Conservation (phyloP, 768 basidiomycete species). For the Rhodosporidiobolus sp. region DNA sequence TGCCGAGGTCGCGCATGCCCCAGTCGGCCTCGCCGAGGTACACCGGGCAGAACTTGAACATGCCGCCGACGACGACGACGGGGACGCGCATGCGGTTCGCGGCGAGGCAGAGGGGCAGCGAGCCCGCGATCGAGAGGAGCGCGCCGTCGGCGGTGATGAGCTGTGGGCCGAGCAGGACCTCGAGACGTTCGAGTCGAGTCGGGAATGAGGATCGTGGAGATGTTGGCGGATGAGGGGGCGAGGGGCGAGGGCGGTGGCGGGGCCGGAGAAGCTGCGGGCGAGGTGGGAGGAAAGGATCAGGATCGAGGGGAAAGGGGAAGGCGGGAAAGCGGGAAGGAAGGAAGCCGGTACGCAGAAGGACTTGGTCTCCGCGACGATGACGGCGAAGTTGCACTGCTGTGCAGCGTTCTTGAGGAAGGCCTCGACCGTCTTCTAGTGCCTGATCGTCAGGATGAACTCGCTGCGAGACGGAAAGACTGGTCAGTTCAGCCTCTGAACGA, state of each 20-base stretch:
- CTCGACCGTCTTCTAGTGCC: conserved; percentile 90
- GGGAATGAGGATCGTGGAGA: conserved; percentile 91
- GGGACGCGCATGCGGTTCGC: conserved; percentile 72
- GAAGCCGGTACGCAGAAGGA: conserved; percentile 66
- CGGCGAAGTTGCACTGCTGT: conserved; percentile 85
- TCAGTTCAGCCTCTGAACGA: not conserved
- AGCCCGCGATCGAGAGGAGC: conserved; percentile 76
- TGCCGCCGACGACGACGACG: conserved; percentile 80
- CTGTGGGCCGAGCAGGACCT: conserved; percentile 90
- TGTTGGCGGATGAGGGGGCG: conserved; percentile 72
- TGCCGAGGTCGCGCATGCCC: conserved; percentile 64
- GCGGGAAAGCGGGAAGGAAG: not conserved
- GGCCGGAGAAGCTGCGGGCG: conserved; percentile 79
- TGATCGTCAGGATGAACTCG: conserved; percentile 90
- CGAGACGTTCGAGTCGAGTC: conserved; percentile 95
- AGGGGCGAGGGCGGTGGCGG: conserved; percentile 76
- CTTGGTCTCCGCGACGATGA: conserved; percentile 94
- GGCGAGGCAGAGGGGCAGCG: conserved; percentile 67
- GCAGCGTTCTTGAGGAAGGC: conserved; percentile 88
- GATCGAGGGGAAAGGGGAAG: no score
- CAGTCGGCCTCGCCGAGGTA: conserved; percentile 86
- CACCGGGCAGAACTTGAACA: conserved; percentile 90
- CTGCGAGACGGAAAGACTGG: conserved; percentile 51
- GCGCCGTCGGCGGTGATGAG: conserved; percentile 96
- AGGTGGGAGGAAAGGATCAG: no score